phyloP scores from a whole-genome alignment of 306 rosid species.

The Cicer yamashitae region DNA sequence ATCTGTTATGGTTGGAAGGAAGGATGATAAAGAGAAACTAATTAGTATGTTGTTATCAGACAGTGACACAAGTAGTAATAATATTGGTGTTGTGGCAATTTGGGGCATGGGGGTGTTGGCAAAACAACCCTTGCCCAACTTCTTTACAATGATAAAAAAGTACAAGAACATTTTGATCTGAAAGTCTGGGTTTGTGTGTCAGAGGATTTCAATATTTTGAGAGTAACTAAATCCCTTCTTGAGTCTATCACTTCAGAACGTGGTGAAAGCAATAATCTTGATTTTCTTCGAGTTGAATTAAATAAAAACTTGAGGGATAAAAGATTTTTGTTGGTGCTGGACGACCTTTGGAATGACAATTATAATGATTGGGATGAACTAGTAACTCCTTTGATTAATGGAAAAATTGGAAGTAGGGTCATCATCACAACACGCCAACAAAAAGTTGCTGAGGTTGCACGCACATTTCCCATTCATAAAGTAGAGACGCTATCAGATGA shows the following conservation, averaged over 20 bases:
- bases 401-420: neutral
- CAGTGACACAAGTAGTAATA: neutral
- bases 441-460: constrained; percentile 48
- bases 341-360: neutral
- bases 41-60: neutral
- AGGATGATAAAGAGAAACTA: constrained; percentile 35
- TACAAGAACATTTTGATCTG: neutral
- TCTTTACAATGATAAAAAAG: neutral
- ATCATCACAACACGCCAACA: constrained; percentile 28
- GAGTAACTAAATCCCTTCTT: neutral
- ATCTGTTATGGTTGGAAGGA: constrained; percentile 38
- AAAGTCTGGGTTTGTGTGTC: neutral
- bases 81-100: neutral
- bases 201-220: neutral
- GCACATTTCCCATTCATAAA: constrained; percentile 40
- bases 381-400: neutral
- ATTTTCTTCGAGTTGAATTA: neutral
- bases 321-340: neutral
- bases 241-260: neutral
- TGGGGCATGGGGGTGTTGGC: neutral
- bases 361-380: constrained; percentile 12
- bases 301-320: neutral
- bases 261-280: neutral
- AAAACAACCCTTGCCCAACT: constrained; percentile 7
- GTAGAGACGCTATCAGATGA: constrained; percentile 43